These are phyloP conservation scores for Sherardia arvensis DNA, from an alignment of 257 asterid genomes.

Conservation along the genomic window DNA sequence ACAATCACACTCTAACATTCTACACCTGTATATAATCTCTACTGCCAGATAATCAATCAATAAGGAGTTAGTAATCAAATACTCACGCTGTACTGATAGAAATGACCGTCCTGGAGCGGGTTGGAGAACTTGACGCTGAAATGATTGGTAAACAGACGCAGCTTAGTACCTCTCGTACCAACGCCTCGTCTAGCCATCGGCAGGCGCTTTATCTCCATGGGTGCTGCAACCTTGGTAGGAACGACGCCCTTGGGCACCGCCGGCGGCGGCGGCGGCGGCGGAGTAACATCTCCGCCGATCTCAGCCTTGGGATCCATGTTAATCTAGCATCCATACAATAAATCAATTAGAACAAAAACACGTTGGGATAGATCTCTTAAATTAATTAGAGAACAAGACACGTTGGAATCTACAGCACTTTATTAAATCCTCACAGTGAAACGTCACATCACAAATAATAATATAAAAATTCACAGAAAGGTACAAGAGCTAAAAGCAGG, in stretches of 20 bases:
- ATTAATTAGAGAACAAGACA: too few relatives aligned
- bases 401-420: too few relatives aligned
- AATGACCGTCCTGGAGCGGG: slow-evolving; percentile 23
- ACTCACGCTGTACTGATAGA: slow-evolving; percentile 56
- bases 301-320: background rate
- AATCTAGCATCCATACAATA: background rate
- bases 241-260: slow-evolving; percentile 23
- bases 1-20: background rate
- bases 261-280: slow-evolving; percentile 26
- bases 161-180: slow-evolving; percentile 30
- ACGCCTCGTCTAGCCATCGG: slow-evolving; percentile 42
- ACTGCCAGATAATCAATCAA: background rate
- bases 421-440: too few relatives aligned
- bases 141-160: slow-evolving; percentile 45
- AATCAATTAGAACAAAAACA: too few relatives aligned
- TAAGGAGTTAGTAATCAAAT: background rate
- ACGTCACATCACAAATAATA: background rate
- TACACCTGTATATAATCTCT: too few relatives aligned
- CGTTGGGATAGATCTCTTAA: too few relatives aligned
- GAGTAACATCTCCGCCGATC: background rate
- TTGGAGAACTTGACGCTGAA: slow-evolving; percentile 35
- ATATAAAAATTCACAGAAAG: too few relatives aligned
- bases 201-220: slow-evolving; percentile 12
- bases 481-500: too few relatives aligned
- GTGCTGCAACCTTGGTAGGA: slow-evolving; percentile 17